Evolutionary conservation across 2,329 filamentous ascomycete genomes (phyloP), one percentile per base, ranked within the genome.

Genomic region (Ceratocystiopsis minuta): DNA sequence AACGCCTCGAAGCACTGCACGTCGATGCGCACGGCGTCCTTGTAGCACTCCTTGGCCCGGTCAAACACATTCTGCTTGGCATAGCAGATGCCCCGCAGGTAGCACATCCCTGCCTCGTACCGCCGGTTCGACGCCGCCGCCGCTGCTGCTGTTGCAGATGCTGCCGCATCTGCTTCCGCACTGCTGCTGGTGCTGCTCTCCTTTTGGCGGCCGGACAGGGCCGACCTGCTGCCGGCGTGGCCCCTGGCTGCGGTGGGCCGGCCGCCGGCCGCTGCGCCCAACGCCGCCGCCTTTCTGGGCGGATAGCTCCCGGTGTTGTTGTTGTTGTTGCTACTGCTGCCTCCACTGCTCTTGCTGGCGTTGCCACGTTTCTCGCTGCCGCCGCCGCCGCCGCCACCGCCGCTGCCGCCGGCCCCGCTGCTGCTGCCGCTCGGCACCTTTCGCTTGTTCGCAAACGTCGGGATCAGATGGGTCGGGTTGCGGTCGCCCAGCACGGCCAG

Each of bases 1-100:
- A 98, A 96, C 0, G 90, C 90, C 60, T 98, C 90, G 55, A 94
- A 96, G 61, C 90, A 98, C 58, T 94, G 87, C 4, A 96, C 87
- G 55, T 98, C 90, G 54, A 98, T 95, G 47, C 83, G 77, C 37
- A 96, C 86, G 2, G 90, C 90, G 53, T 93, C 85, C 63, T 95
- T 96, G 68, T 96, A 98, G 63, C 90, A 96, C 53, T 96, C 87
- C 58, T 95, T 95, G 41, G 90, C 90, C 32, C 86, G 78, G 57
- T 98, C 90, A 53, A 96, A 96, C 20, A 88, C 83, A 59, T 96
- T 98, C 58, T 94, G 84, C 60, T 94, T 94, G 7, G 90, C 87
- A 57, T 86, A 95, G 66, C 92, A 96, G 39, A 94, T 71, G 6
- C 90, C 90, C 18, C 90, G 72, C 41, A 98, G 64, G 57, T 93